Evolutionary conservation across 2,329 filamentous ascomycete species (phyloP).

Genomic region (Capronia epimyces): DNA sequence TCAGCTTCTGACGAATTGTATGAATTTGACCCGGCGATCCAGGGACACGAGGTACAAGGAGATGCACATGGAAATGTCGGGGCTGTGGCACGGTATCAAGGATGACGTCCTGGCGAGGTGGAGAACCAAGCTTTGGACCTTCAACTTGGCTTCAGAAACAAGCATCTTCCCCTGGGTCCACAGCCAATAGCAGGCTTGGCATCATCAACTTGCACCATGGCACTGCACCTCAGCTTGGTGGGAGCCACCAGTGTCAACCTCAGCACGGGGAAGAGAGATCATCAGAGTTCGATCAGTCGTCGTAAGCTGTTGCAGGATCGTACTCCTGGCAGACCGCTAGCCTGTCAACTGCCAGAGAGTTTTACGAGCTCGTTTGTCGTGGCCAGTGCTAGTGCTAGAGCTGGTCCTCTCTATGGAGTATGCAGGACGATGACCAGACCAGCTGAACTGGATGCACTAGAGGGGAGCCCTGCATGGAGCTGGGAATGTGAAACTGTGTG

Average conservation of each 20-base stretch:
- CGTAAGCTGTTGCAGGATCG: background rate
- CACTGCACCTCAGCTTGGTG: background rate
- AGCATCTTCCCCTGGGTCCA: conserved; percentile 5
- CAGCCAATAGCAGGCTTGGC: conserved; percentile 1
- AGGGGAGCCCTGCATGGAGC: too few species aligned
- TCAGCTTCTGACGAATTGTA: background rate
- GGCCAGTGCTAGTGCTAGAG: too few species aligned
- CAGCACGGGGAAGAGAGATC: background rate
- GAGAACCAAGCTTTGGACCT: conserved; percentile 3
- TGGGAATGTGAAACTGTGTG: too few species aligned
- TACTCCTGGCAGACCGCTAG: background rate
- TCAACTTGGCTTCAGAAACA: conserved; percentile 5
- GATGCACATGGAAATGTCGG: background rate
- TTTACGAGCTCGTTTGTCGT: too few species aligned
- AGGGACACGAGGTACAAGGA: background rate
- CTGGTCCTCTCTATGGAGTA: too few species aligned
- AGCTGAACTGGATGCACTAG: too few species aligned
- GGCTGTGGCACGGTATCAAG: background rate
- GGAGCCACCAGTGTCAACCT: background rate
- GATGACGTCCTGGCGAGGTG: conserved; percentile 1
- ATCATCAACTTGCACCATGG: background rate
- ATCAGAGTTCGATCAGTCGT: background rate
- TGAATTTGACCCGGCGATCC: too few species aligned
- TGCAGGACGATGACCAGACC: too few species aligned
- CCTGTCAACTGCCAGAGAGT: too few species aligned